Evolutionary conservation across 495 filamentous ascomycete species (phyloP), one percentile per base, ranked within the genome.

Genomic region (Annulohypoxylon stygium): DNA sequence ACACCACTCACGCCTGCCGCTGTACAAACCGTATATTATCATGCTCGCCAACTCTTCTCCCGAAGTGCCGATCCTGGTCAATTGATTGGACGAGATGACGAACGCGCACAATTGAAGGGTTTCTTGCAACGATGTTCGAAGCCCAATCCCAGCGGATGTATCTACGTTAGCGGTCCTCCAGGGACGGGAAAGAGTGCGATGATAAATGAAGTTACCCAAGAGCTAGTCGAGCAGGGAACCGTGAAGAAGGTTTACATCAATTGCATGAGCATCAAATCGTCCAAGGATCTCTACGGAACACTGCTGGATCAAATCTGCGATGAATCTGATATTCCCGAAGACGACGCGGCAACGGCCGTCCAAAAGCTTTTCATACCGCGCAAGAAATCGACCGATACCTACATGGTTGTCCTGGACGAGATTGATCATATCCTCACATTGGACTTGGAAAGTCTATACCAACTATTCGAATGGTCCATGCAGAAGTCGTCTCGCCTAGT

Each of bases 171-270:
- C 73, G 96, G 96, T 0, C 96, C 96, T 33, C 96, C 96, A 2
- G 96, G 96, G 0, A 98, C 97, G 4, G 96, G 96, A 6, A 99
- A 99, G 81, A 97, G 94, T 79, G 97, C 96, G 3, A 88, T 98
- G 81, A 88, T 98, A 59, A 88, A 90, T 62, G 92, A 97, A 74
- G 87, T 97, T 33, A 92, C 90, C 58, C 82, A 86, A 45, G 85
- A 89, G 36, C 70, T 90, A 23, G 81, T 68, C 3, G 80, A 84
- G 16, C 81, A 73, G 1, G 76, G 79, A 4, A 78, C 80, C 10
- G 81, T 94, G 57, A 90, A 88, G 75, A 89, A 88, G 47, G 88
- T 90, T 2, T 94, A 95, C 77, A 83, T 99, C 83, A 99, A 99
- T 75, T 99, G 96, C 80, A 97, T 97, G 89, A 96, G 93, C 80